Evolutionary conservation across 345 rosid species (phyloP).

Genomic region (Mallotus nudiflorus): DNA sequence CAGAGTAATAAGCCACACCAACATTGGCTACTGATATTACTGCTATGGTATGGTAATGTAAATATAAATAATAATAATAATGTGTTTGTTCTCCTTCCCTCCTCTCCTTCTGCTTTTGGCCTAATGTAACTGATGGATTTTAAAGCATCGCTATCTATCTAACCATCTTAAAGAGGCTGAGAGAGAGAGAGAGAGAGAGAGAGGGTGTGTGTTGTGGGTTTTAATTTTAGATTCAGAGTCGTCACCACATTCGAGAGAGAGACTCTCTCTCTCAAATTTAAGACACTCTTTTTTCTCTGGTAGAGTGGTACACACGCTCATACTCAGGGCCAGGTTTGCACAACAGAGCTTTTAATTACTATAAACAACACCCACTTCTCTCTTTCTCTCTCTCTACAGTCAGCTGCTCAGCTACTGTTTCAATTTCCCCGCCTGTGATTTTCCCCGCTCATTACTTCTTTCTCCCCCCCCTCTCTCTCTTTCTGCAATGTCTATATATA

Average conservation of each 20-base stretch:
- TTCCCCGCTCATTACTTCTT: neutral
- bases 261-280: conserved; percentile 4
- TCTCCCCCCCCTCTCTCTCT: too few relatives aligned
- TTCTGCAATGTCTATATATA: too few relatives aligned
- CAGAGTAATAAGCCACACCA: too few relatives aligned
- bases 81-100: neutral
- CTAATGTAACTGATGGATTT: conserved; percentile 9
- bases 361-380: too few relatives aligned
- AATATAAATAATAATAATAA: too few relatives aligned
- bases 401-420: neutral
- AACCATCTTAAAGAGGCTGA: neutral
- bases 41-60: too few relatives aligned
- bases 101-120: neutral
- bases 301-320: conserved; percentile 17
- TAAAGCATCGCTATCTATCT: conserved; percentile 4
- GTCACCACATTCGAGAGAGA: conserved; percentile 19
- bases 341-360: conserved; percentile 19
- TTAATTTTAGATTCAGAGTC: conserved; percentile 1
- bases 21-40: too few relatives aligned
- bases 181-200: neutral
- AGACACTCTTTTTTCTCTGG: neutral
- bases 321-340: conserved; percentile 12
- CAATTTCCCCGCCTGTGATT: neutral
- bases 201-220: neutral
- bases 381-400: neutral